phyloP scores from a whole-genome alignment of 768 basidiomycete genomes.

The Collybia nuda region DNA sequence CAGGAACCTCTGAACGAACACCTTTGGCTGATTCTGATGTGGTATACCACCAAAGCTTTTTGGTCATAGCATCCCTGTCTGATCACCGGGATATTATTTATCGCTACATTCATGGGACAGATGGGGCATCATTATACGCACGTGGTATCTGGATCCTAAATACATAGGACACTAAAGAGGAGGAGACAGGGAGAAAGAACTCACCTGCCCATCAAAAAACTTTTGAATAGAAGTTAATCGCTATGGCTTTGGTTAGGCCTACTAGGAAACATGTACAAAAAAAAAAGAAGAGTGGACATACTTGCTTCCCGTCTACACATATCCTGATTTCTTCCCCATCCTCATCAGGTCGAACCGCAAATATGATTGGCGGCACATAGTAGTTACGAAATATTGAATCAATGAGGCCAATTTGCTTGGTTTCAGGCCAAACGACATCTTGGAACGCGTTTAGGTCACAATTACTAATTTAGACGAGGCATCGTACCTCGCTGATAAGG shows the following conservation, averaged over 20 bases:
- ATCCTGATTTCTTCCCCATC: constrained; percentile 57
- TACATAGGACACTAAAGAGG: not conserved
- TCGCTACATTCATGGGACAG: no score
- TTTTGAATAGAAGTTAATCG: constrained; percentile 77
- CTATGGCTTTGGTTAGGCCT: constrained; percentile 28
- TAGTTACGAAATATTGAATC: constrained; percentile 79
- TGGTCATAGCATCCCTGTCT: constrained; percentile 60
- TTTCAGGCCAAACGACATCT: constrained; percentile 79
- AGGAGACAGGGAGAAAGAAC: constrained; percentile 7
- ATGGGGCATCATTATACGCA: constrained; percentile 8
- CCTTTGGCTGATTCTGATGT: constrained; percentile 42
- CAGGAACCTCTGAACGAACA: constrained; percentile 52
- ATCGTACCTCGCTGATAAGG: constrained; percentile 68
- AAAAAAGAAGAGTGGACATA: constrained; percentile 41
- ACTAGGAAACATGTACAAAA: not conserved
- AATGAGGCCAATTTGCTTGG: constrained; percentile 69
- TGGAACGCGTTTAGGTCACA: not conserved
- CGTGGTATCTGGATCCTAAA: constrained; percentile 14
- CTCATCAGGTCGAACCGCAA: constrained; percentile 54
- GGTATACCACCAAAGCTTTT: constrained; percentile 66
- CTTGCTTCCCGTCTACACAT: constrained; percentile 87
- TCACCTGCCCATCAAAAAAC: constrained; percentile 71
- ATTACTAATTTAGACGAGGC: not conserved
- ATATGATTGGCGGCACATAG: constrained; percentile 79
- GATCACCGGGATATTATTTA: not conserved